Conservation (phyloP, 257 asterid genomes). For the Capsicum baccatum region DNA sequence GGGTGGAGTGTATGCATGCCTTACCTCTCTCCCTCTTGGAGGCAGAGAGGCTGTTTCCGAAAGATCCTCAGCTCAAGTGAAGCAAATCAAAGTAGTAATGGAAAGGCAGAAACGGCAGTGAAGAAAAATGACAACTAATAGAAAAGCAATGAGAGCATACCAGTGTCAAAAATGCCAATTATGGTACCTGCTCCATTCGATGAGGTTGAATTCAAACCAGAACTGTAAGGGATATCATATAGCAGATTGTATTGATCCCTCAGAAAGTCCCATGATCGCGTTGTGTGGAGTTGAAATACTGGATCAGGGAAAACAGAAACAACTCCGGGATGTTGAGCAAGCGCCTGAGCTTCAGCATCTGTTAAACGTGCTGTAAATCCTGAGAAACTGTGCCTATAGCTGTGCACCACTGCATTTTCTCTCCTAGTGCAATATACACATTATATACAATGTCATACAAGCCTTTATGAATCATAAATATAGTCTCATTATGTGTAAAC, state of each 20-base stretch:
- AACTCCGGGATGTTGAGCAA: constrained; percentile 64
- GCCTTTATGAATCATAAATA: no score
- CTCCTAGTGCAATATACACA: constrained; percentile 44
- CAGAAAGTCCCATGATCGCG: constrained; percentile 32
- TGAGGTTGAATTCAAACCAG: neutral
- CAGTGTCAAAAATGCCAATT: constrained; percentile 19
- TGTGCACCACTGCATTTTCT: constrained; percentile 56
- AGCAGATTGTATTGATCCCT: neutral
- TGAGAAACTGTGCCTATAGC: constrained; percentile 63
- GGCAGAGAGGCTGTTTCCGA: no score
- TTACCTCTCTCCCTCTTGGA: no score
- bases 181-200: constrained; percentile 26
- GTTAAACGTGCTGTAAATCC: constrained; percentile 79
- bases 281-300: constrained; percentile 61
- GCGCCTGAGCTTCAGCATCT: constrained; percentile 59
- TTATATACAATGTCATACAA: no score
- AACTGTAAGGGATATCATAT: neutral
- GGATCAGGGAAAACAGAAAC: constrained; percentile 87
- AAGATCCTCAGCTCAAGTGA: neutral
- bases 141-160: neutral
- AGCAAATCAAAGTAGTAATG: no score
- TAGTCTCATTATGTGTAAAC: neutral
- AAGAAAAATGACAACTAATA: no score
- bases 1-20: no score
- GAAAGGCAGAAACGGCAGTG: no score